These are phyloP conservation scores for Dryadomyces sulphureus DNA, from an alignment of 2,329 filamentous ascomycete genomes.

Conservation along the genomic window DNA sequence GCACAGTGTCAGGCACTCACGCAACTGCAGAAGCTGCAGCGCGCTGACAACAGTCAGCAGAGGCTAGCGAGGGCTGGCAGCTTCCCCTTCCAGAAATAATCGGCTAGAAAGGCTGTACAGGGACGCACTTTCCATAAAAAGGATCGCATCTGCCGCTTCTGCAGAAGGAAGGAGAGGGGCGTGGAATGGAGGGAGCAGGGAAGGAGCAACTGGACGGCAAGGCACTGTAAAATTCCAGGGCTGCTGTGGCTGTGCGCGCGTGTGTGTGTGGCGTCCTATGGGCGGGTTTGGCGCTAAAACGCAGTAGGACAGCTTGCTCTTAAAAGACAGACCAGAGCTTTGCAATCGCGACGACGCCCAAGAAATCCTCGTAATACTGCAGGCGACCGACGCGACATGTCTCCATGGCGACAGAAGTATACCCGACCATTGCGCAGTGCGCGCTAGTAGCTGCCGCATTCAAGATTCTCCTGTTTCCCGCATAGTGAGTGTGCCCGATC, in stretches of 20 bases:
- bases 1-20: background rate
- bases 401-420: conserved; percentile 55
- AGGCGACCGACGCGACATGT: conserved; percentile 4
- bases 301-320: too few relatives aligned
- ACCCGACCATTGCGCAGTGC: conserved; percentile 81
- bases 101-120: background rate
- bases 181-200: too few relatives aligned
- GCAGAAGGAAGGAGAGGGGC: background rate
- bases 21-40: background rate
- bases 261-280: background rate
- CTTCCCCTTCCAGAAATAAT: background rate
- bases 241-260: background rate
- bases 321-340: too few relatives aligned
- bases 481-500: conserved; percentile 56
- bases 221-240: too few relatives aligned
- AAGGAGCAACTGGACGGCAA: too few relatives aligned
- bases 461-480: conserved; percentile 83
- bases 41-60: background rate
- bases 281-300: background rate
- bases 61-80: background rate
- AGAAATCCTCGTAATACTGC: too few relatives aligned
- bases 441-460: conserved; percentile 74
- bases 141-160: background rate
- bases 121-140: background rate
- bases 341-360: too few relatives aligned